Evolutionary conservation across 1,284 basidiomycete genomes (phyloP), one percentile per base, ranked within the genome.

Genomic region (Termitomyces sp.): DNA sequence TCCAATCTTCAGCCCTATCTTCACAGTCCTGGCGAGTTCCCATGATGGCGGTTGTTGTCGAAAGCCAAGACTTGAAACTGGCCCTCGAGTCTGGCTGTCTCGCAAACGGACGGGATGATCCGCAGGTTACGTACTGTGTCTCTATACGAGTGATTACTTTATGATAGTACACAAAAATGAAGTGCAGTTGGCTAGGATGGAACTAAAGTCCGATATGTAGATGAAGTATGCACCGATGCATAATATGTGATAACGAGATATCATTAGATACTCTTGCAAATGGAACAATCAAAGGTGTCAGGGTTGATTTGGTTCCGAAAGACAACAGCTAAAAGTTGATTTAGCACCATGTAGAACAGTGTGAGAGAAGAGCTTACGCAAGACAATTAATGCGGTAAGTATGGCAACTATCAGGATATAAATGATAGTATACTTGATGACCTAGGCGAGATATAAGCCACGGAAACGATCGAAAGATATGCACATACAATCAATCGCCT

Each of bases 401-500:
- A 87, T 70, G 42, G 86, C 82, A 58, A 94, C 80, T 64, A 96
- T 80, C 58, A 92, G 61, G 57, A 90, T 65, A 75, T 97, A 99
- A 39, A 98, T 78, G 54, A 94, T 61, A 38, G 90, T 85, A 74
- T 98, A 94, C 69, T 89, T 90, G 64, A 88, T 72, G 60, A 89
- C 77, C 83, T 87, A 50, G 30, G n/a, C 24, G 42, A 41, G 42
- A 36, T 64, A 57, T 43, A 12, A 57, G 46, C 41, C 15, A 55
- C 30, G 56, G 19, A 7, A 31, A 24, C 33, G 33, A n/a, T 31
- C 38, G 47, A 49, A 21, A 50, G 28, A 44, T 46, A 28, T 2
- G 3, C 12, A 76, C 83, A 63, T 63, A 93, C 92, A 69, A 95
- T 95, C 86, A 91, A 93, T 64, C 94, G 77, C 61, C 94, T 81